A percentile compares a stretch with the other conserved stretches of the same genome.
These are phyloP conservation scores for Trichothecium sympodiale DNA, from an alignment of 2,329 filamentous ascomycete genomes.

Conservation along the genomic window DNA sequence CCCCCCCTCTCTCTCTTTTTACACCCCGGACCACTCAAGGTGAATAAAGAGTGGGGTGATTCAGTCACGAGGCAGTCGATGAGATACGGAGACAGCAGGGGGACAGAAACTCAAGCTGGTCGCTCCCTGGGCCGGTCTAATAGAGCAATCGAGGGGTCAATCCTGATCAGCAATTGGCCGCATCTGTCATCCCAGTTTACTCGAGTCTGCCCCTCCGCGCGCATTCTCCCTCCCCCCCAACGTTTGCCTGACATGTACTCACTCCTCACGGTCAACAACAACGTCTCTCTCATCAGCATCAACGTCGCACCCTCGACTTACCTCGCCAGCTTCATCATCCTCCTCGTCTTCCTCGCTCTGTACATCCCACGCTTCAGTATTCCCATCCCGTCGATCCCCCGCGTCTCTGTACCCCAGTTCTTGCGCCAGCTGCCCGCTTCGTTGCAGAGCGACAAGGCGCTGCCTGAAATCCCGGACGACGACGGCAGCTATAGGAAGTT, in stretches of 20 bases:
- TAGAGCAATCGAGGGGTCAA: too few species aligned
- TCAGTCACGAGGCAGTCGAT: too few species aligned
- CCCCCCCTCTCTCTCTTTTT: too few species aligned
- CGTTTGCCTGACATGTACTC: constrained; percentile 34
- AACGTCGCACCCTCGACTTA: constrained; percentile 48
- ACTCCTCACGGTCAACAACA: constrained; percentile 49
- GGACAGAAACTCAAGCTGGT: too few species aligned
- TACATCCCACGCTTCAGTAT: constrained; percentile 29
- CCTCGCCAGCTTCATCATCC: constrained; percentile 37
- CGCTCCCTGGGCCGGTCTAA: too few species aligned
- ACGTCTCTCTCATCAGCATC: constrained; percentile 49
- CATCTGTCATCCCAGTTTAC: too few species aligned
- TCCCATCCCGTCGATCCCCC: constrained; percentile 9
- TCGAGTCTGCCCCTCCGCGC: too few species aligned
- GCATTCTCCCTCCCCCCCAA: constrained; percentile 8
- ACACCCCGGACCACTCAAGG: too few species aligned
- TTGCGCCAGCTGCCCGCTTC: constrained; percentile 1
- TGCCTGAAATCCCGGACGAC: constrained; percentile 13
- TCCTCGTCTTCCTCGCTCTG: constrained; percentile 38
- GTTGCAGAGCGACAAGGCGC: constrained; percentile 12
- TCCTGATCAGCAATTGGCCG: too few species aligned
- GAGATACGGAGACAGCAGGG: too few species aligned
- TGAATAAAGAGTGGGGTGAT: too few species aligned
- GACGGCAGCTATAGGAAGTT: constrained; percentile 11
- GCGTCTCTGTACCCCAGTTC: constrained; percentile 9